Conservation (phyloP, 257 asterid genomes). For the Solanum tarijense region DNA sequence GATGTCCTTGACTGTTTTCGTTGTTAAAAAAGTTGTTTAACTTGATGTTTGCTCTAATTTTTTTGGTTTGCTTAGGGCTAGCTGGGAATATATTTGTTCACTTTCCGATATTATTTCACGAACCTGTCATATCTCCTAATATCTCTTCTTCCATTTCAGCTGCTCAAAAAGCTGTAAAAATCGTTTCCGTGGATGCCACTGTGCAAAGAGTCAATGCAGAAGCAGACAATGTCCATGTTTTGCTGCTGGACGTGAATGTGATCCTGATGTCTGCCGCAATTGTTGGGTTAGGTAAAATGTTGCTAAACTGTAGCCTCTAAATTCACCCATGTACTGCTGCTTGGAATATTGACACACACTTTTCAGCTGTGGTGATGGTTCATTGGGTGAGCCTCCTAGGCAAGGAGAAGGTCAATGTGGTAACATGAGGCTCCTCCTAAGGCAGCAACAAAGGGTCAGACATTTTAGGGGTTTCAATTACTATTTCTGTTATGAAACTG, state of each 20-base stretch:
- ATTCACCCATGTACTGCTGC: neutral
- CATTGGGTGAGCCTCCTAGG: conserved; percentile 69
- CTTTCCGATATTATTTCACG: neutral
- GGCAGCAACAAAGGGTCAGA: conserved; percentile 84
- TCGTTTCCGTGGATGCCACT: conserved; percentile 95
- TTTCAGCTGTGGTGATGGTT: conserved; percentile 79
- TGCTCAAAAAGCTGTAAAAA: conserved; percentile 93
- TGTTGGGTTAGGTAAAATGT: conserved; percentile 86
- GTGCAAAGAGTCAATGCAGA: conserved; percentile 98
- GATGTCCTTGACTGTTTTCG: neutral
- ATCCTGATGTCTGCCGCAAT: conserved; percentile 97
- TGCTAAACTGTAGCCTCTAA: neutral
- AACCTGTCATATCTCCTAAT: neutral
- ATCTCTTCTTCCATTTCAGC: conserved; percentile 29
- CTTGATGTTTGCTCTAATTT: neutral
- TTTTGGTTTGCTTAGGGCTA: neutral
- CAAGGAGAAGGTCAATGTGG: conserved; percentile 91
- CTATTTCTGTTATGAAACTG: neutral
- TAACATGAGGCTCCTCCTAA: conserved; percentile 88
- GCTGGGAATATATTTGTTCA: neutral
- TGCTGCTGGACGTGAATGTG: conserved; percentile 99
- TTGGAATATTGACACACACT: conserved; percentile 1
- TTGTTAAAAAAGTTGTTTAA: neutral
- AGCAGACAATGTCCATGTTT: conserved; percentile 99
- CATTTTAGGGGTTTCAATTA: conserved; percentile 7